Conservation (phyloP, 139 green algal genomes). For the Axilococcus clingmanii region DNA sequence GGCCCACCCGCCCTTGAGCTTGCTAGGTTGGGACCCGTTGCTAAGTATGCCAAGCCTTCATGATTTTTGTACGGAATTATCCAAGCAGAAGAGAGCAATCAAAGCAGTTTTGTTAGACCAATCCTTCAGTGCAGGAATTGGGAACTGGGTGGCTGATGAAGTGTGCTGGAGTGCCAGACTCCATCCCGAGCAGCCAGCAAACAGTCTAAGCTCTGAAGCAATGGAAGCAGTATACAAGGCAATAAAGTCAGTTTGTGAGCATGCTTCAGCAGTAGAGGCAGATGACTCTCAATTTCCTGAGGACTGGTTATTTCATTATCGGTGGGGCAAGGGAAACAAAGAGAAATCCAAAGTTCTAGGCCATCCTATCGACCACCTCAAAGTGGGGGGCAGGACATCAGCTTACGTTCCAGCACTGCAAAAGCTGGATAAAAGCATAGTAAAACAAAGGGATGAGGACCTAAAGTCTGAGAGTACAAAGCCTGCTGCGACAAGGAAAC, state of each 20-base stretch:
- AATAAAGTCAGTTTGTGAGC: conserved; percentile 34
- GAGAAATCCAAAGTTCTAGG: conserved; percentile 38
- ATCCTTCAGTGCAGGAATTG: conserved; percentile 62
- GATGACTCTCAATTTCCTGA: conserved; percentile 45
- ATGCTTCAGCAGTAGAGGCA: conserved; percentile 46
- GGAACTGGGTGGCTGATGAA: conserved; percentile 92
- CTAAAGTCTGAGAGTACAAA: neutral
- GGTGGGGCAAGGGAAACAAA: conserved; percentile 42
- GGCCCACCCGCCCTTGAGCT: conserved; percentile 37
- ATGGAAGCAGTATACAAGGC: conserved; percentile 3
- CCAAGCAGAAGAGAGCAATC: conserved; percentile 22
- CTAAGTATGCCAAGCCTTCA: conserved; percentile 32
- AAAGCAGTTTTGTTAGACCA: conserved; percentile 81
- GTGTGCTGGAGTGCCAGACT: conserved; percentile 63
- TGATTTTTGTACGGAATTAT: conserved; percentile 34
- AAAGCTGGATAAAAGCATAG: conserved; percentile 30
- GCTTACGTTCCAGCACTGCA: conserved; percentile 70
- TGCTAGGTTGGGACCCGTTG: conserved; percentile 47
- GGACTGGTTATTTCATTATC: conserved; percentile 80
- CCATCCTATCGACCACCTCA: conserved; percentile 51
- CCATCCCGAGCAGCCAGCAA: conserved; percentile 59
- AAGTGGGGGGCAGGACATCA: conserved; percentile 58
- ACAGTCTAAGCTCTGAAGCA: conserved; percentile 27
- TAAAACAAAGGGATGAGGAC: neutral
- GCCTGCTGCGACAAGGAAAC: too few species aligned